Base-by-base conservation (phyloP, 192 early-diverging fungal species). In the Chytriomyces sp. region DNA sequence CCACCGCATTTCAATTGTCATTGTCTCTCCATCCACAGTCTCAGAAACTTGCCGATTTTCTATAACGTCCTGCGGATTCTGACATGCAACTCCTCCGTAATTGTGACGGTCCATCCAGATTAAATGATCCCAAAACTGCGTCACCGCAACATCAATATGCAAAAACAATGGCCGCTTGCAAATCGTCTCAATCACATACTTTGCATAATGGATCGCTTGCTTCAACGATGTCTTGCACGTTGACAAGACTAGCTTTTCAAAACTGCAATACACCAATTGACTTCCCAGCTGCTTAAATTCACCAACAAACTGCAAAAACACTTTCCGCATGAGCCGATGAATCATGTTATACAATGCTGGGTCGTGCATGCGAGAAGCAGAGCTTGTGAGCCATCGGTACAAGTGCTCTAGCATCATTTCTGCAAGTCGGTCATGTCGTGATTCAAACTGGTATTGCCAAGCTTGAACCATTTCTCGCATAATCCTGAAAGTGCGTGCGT, bases 41-140 rank as follows among this genome's bases (percentile, higher is more conserved):
- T 59, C 70, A 24, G 61, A 60, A 9, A 72, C 71, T 35, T 69
- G n/a, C 10, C 24, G 18, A 10, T 44, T 66, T 45, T 82, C 69
- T 1, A 70, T 18, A 26, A 59, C 24, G 3, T 48, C 64, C 18
- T 80, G 61, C 20, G 73, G 72, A 20, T 86, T 84, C 9, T 64
- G 45, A 63, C 80, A 82, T 5, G 46, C 48, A 6, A 89, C 45
- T 6, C 94, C 91, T 20, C 94, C 96, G 80, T 89, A 95, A 82
- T 99, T 99, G 72, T 89, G 87, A 64, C 82, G 80, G 78, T 99
- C 94, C 93, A 96, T 95, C 97, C 97, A 99, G 49, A 97, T 50
- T 70, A 96, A 66, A 49, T 91, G 87, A 44, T 91, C 86, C 93
- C 93, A 99, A 70, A 90, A 94, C 70, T 89, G 82, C 43, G 85